Conservation (phyloP, 1,139 yeast species). For the Scheffersomyces illinoinensis region DNA sequence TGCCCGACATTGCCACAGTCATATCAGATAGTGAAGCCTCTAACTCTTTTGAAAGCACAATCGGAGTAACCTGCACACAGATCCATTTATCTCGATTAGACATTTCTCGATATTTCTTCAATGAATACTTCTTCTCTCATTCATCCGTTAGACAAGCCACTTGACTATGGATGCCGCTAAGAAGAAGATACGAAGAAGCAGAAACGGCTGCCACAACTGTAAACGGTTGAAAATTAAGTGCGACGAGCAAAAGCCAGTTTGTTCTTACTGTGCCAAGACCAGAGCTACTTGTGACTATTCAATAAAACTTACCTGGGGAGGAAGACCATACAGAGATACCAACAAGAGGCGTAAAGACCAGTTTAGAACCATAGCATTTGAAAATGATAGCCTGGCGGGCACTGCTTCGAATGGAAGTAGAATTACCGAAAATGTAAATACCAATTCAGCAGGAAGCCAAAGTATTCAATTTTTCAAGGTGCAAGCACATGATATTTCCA, state of each 20-base stretch:
- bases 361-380: not conserved
- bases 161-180: constrained; percentile 1
- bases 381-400: not conserved
- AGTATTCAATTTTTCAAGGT: not conserved
- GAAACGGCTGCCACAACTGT: constrained; percentile 69
- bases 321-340: constrained; percentile 55
- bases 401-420: not conserved
- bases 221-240: constrained; percentile 71
- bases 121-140: not conserved
- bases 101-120: not conserved
- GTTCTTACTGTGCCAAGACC: constrained; percentile 58
- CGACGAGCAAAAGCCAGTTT: constrained; percentile 66
- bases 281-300: constrained; percentile 61
- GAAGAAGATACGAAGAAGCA: constrained; percentile 21
- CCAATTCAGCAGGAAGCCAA: not conserved
- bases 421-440: not conserved
- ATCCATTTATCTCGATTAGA: not conserved
- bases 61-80: not conserved
- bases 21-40: not conserved
- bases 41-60: not conserved
- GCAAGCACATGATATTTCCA: not conserved
- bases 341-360: constrained; percentile 31
- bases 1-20: not conserved
- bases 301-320: constrained; percentile 74
- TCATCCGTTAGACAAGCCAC: not conserved